Percentiles rank a stretch among this genome's conserved stretches.
Evolutionary conservation across 768 basidiomycete genomes (phyloP).

Genomic region (Pholiota conissans): DNA sequence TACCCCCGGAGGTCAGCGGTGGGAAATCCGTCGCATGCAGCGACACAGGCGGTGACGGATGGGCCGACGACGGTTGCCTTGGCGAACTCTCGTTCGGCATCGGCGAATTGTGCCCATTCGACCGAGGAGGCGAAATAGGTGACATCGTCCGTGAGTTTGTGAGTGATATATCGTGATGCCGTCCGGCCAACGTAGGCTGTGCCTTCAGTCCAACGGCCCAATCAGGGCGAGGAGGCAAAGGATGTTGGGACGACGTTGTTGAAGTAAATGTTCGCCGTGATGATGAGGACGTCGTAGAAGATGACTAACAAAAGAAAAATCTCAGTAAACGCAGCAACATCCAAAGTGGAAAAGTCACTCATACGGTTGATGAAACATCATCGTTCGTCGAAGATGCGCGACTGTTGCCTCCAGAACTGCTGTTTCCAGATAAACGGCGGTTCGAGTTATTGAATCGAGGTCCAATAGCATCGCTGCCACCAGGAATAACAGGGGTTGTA

Average conservation of each 20-base stretch:
- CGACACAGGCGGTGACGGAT: conserved; percentile 36
- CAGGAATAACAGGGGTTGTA: conserved; percentile 26
- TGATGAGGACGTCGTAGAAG: conserved; percentile 77
- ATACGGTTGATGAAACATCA: conserved; percentile 76
- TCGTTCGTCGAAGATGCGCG: conserved; percentile 61
- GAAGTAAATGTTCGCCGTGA: conserved; percentile 79
- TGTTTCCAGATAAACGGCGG: conserved; percentile 54
- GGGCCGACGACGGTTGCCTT: conserved; percentile 24
- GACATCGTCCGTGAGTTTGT: conserved; percentile 40
- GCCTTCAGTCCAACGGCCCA: conserved; percentile 88
- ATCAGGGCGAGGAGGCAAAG: conserved; percentile 80
- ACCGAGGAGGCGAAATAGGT: conserved; percentile 34
- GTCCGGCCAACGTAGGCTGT: conserved; percentile 61
- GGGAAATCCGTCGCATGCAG: conserved; percentile 71
- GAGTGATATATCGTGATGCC: conserved; percentile 53
- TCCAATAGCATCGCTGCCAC: conserved; percentile 54
- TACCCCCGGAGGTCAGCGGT: conserved; percentile 51
- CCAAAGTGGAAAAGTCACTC: conserved; percentile 1
- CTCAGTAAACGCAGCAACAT: conserved; percentile 5
- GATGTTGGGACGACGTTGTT: conserved; percentile 70
- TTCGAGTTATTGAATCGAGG: conserved; percentile 59
- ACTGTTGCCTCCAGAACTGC: conserved; percentile 52
- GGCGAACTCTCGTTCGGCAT: conserved; percentile 21
- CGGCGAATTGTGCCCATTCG: conserved; percentile 32
- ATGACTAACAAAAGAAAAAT: conserved; percentile 45